Conservation (phyloP, 495 filamentous ascomycete genomes). For the Clavariopsis aquatica region DNA sequence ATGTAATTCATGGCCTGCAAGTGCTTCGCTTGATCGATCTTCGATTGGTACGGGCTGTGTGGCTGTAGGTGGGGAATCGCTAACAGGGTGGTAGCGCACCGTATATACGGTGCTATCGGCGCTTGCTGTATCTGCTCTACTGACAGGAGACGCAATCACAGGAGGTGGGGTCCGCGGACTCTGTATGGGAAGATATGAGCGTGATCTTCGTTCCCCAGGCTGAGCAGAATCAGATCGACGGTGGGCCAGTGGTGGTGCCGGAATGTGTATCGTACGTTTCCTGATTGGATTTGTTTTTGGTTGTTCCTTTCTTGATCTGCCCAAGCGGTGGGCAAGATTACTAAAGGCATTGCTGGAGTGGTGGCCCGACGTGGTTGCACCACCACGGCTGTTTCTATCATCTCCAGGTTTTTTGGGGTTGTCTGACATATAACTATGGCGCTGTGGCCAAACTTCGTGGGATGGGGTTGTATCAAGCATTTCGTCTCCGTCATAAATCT, state of each 20-base stretch:
- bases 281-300: slow-evolving; percentile 32
- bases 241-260: slow-evolving; percentile 26
- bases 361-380: slow-evolving; percentile 14
- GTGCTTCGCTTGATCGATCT: not conserved
- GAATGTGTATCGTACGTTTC: slow-evolving; percentile 42
- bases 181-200: slow-evolving; percentile 31
- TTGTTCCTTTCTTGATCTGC: slow-evolving; percentile 13
- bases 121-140: slow-evolving; percentile 74
- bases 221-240: slow-evolving; percentile 42
- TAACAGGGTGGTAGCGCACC: slow-evolving; percentile 76
- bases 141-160: slow-evolving; percentile 68
- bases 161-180: slow-evolving; percentile 55
- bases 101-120: slow-evolving; percentile 82
- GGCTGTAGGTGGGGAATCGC: slow-evolving; percentile 55
- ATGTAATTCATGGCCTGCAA: not conserved
- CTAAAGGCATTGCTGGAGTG: slow-evolving; percentile 43
- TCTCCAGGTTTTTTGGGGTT: slow-evolving; percentile 13
- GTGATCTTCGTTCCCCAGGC: not conserved
- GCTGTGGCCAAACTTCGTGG: slow-evolving; percentile 51
- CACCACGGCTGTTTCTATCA: slow-evolving; percentile 11
- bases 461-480: slow-evolving; percentile 78
- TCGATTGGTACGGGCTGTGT: not conserved
- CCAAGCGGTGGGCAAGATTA: slow-evolving; percentile 36
- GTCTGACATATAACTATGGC: slow-evolving; percentile 17
- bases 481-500: slow-evolving; percentile 96